Evolutionary conservation across 352 stramenopile genomes (phyloP).

Genomic region (Phytophthora citrophthora): DNA sequence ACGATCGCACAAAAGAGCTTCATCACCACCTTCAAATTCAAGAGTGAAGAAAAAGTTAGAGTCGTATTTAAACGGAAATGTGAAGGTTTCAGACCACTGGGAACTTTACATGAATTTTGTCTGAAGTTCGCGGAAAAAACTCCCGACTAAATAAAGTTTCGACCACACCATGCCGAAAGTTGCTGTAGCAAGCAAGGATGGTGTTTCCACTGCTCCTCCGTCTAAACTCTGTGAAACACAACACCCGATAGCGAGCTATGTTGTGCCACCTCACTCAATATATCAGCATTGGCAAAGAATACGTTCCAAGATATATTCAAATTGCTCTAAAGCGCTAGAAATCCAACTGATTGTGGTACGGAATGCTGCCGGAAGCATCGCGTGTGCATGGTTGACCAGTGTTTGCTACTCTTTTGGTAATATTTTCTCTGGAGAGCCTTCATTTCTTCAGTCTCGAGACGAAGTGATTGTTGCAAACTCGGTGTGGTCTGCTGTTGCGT

Average conservation of each 20-base stretch:
- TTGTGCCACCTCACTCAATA: no score
- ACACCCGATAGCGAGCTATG: neutral
- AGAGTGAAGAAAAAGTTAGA: no score
- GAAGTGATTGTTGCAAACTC: constrained; percentile 23
- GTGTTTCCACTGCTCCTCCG: neutral
- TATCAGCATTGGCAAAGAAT: no score
- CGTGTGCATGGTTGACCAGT: constrained; percentile 20
- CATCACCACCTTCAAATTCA: no score
- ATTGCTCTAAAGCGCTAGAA: no score
- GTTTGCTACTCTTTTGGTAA: constrained; percentile 15
- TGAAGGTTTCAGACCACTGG: no score
- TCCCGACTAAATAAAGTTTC: no score
- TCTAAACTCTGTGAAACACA: neutral
- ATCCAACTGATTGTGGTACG: constrained; percentile 4
- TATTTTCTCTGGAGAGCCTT: constrained; percentile 20
- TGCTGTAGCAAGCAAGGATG: neutral
- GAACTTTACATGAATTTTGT: no score
- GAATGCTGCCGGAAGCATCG: constrained; percentile 22
- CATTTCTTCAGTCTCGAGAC: constrained; percentile 1
- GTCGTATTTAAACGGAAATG: no score
- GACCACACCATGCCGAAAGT: neutral
- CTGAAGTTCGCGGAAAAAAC: no score
- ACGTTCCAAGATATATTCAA: no score
- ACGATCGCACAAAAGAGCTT: no score
- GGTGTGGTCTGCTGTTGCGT: constrained; percentile 11